phyloP scores from a whole-genome alignment of 768 basidiomycete genomes.

The Phylloporus arenicola region DNA sequence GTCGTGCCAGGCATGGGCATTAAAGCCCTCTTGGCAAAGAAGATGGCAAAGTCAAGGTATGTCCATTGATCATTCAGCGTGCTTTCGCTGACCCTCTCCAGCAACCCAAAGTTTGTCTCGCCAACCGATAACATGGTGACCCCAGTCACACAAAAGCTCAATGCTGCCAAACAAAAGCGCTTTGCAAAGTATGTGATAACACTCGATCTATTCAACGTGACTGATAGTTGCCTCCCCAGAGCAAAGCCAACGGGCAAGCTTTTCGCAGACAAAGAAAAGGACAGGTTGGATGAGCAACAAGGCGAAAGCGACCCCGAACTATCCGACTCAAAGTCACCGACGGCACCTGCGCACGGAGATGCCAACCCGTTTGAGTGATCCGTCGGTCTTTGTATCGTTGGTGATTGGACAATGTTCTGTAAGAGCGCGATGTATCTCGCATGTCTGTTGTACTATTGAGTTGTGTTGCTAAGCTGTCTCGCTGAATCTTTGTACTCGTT shows the following conservation, averaged over 20 bases:
- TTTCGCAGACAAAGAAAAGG: constrained; percentile 41
- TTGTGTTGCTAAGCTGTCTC: constrained; percentile 21
- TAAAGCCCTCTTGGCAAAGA: constrained; percentile 90
- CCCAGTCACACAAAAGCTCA: constrained; percentile 88
- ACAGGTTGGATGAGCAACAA: constrained; percentile 30
- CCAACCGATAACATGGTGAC: constrained; percentile 96
- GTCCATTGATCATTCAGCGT: constrained; percentile 27
- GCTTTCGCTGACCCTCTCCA: constrained; percentile 27
- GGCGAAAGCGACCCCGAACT: constrained; percentile 36
- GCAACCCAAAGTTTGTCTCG: constrained; percentile 85
- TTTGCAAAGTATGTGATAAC: constrained; percentile 69
- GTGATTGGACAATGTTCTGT: constrained; percentile 15
- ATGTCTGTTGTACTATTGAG: constrained; percentile 22
- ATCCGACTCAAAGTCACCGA: constrained; percentile 26
- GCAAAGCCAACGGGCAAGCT: constrained; percentile 56
- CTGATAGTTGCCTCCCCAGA: constrained; percentile 31
- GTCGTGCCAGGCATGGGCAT: constrained; percentile 74
- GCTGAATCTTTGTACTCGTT: constrained; percentile 29
- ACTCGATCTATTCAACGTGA: constrained; percentile 1
- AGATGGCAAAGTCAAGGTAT: constrained; percentile 83
- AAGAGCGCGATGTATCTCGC: constrained; percentile 22
- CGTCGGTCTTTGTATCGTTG: neutral
- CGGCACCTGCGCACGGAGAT: constrained; percentile 43
- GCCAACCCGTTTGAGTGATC: constrained; percentile 63
- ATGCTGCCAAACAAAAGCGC: constrained; percentile 87